A percentile compares a stretch with the other conserved stretches of the same genome.
These are phyloP conservation scores for Penicillium sp. DNA, from an alignment of 2,329 filamentous ascomycete species.

Conservation along the genomic window DNA sequence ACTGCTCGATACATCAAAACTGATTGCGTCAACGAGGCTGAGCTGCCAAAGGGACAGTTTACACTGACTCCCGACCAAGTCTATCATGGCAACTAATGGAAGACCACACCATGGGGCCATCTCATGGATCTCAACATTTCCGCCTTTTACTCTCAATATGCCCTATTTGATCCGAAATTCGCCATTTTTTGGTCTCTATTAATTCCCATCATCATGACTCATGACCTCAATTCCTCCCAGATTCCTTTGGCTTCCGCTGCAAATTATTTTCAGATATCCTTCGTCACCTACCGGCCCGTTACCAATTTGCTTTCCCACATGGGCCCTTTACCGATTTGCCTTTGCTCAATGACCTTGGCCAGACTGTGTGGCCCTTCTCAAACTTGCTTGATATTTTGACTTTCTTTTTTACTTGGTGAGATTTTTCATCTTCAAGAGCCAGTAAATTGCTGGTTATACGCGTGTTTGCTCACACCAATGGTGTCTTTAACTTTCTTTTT, in stretches of 20 bases:
- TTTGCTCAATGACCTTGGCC: neutral
- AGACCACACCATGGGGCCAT: neutral
- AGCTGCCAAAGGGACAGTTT: conserved; percentile 32
- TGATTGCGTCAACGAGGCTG: conserved; percentile 16
- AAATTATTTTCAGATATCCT: neutral
- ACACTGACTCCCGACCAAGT: conserved; percentile 24
- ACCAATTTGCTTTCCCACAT: neutral
- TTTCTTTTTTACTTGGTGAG: neutral
- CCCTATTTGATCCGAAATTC: neutral
- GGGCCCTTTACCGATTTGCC: neutral
- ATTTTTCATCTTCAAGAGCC: neutral
- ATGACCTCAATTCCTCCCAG: neutral
- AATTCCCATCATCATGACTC: neutral
- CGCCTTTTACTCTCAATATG: neutral
- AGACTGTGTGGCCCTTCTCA: neutral
- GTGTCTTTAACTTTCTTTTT: neutral
- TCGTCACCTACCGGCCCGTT: neutral
- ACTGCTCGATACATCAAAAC: conserved; percentile 37
- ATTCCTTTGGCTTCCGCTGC: neutral
- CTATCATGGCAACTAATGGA: conserved; percentile 27
- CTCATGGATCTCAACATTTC: neutral
- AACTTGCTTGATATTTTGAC: neutral
- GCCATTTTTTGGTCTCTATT: neutral
- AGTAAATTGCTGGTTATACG: too few relatives aligned
- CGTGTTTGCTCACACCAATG: too few relatives aligned